A percentile compares a stretch with the other conserved stretches of the same genome.
These are phyloP conservation scores for Claviceps cyperi DNA, from an alignment of 2,329 filamentous ascomycete species.

Conservation along the genomic window DNA sequence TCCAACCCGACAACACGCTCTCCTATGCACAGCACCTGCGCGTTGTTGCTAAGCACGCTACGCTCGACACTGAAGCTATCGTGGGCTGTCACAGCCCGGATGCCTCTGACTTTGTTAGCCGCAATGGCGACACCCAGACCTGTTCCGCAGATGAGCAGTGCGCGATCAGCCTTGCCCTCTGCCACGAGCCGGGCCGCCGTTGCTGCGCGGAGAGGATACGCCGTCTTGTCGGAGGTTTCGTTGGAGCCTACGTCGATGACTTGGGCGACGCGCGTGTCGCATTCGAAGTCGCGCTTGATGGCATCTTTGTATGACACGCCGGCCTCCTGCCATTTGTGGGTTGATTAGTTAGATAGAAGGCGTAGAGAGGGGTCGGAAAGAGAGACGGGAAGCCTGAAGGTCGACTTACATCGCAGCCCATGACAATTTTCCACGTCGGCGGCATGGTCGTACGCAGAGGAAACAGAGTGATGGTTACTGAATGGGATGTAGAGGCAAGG, in stretches of 20 bases:
- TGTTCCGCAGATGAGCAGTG: slow-evolving; percentile 72
- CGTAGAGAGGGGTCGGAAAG: neutral
- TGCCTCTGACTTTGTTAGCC: slow-evolving; percentile 78
- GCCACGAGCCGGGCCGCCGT: slow-evolving; percentile 51
- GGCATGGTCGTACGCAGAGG: slow-evolving; percentile 20
- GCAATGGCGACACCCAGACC: slow-evolving; percentile 75
- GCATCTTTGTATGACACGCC: slow-evolving; percentile 66
- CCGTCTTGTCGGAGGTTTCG: slow-evolving; percentile 54
- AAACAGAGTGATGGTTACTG: neutral
- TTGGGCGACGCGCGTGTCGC: slow-evolving; percentile 49
- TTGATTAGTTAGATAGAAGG: neutral
- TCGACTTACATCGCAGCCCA: slow-evolving; percentile 39
- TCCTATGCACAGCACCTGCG: slow-evolving; percentile 76
- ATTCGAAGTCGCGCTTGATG: slow-evolving; percentile 58
- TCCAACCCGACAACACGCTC: slow-evolving; percentile 73
- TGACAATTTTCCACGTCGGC: slow-evolving; percentile 36
- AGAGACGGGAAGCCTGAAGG: neutral
- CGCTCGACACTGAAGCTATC: slow-evolving; percentile 75
- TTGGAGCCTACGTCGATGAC: slow-evolving; percentile 64
- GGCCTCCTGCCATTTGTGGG: slow-evolving; percentile 38
- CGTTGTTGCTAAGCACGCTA: slow-evolving; percentile 69
- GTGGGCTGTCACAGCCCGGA: slow-evolving; percentile 79
- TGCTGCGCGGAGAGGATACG: slow-evolving; percentile 68
- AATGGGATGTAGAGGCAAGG: neutral
- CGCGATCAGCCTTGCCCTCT: slow-evolving; percentile 55